phyloP scores from a whole-genome alignment of 441 rosid species.

The Melastoma candidum region DNA sequence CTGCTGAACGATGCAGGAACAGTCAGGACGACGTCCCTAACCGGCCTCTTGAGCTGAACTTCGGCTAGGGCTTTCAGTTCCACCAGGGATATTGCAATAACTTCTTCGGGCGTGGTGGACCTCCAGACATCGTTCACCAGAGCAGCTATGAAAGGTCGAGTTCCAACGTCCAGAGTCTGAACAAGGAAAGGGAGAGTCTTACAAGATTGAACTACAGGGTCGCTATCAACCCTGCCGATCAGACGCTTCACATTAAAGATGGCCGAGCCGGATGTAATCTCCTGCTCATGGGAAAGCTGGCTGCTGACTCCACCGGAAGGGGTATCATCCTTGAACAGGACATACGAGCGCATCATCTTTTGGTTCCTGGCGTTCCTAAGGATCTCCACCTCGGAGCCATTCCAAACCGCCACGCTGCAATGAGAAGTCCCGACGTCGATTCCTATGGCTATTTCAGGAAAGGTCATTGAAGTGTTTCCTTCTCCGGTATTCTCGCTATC shows the following conservation, averaged over 20 bases:
- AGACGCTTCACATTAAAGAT: conserved; percentile 89
- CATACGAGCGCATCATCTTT: conserved; percentile 63
- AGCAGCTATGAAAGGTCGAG: conserved; percentile 71
- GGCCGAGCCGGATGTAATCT: conserved; percentile 69
- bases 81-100: conserved; percentile 61
- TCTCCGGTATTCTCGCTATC: conserved; percentile 70
- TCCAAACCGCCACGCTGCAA: conserved; percentile 80
- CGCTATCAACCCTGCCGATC: conserved; percentile 76
- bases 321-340: conserved; percentile 56
- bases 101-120: conserved; percentile 84
- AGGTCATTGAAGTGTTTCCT: conserved; percentile 46
- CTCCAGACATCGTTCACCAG: conserved; percentile 80
- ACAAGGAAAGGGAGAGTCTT: conserved; percentile 71
- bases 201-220: conserved; percentile 63
- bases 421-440: conserved; percentile 84
- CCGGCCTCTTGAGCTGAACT: conserved; percentile 49
- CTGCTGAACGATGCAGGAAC: conserved; percentile 76
- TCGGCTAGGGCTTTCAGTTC: conserved; percentile 75
- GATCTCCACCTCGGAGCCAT: conserved; percentile 72
- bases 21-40: conserved; percentile 65
- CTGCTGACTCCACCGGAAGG: conserved; percentile 69
- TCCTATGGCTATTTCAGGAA: conserved; percentile 73
- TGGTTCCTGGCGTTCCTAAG: conserved; percentile 66
- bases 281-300: conserved; percentile 60
- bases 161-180: conserved; percentile 76